Evolutionary conservation across 2,329 filamentous ascomycete species (phyloP).

Genomic region (Penicillium brevicompactum): DNA sequence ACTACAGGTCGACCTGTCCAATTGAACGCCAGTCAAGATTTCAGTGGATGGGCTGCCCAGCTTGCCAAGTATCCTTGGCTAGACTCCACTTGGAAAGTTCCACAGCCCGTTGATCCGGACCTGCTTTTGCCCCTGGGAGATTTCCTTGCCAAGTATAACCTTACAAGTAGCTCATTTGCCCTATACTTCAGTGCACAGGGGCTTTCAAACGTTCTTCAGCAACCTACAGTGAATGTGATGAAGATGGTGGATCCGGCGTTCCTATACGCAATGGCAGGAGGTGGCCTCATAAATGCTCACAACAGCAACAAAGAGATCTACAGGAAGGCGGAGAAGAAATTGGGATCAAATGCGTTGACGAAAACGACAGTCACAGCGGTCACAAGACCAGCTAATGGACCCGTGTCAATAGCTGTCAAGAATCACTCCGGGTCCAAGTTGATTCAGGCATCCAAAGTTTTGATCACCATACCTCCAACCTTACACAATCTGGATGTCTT

Average conservation of each 20-base stretch:
- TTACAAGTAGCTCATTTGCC: neutral
- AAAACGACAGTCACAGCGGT: neutral
- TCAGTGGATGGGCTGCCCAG: conserved; percentile 18
- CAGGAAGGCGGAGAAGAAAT: neutral
- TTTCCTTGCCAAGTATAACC: conserved; percentile 17
- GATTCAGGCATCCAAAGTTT: conserved; percentile 42
- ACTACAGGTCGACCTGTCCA: conserved; percentile 16
- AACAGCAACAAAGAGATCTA: conserved; percentile 2
- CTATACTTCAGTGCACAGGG: conserved; percentile 18
- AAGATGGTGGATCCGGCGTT: neutral
- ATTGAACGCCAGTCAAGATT: conserved; percentile 4
- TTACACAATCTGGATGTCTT: conserved; percentile 36
- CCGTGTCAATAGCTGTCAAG: conserved; percentile 19
- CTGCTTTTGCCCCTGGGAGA: conserved; percentile 17
- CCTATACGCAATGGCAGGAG: neutral
- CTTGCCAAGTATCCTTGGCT: conserved; percentile 18
- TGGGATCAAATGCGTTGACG: neutral
- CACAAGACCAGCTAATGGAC: neutral
- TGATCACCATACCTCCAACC: conserved; percentile 46
- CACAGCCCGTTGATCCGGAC: conserved; percentile 19
- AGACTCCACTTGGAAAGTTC: conserved; percentile 6
- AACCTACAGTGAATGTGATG: neutral
- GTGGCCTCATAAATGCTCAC: neutral
- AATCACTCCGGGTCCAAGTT: conserved; percentile 33
- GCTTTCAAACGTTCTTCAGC: neutral